Evolutionary conservation across 208 protist species (phyloP), one percentile per base, ranked within the genome.

Genomic region (Leishmania braziliensis): DNA sequence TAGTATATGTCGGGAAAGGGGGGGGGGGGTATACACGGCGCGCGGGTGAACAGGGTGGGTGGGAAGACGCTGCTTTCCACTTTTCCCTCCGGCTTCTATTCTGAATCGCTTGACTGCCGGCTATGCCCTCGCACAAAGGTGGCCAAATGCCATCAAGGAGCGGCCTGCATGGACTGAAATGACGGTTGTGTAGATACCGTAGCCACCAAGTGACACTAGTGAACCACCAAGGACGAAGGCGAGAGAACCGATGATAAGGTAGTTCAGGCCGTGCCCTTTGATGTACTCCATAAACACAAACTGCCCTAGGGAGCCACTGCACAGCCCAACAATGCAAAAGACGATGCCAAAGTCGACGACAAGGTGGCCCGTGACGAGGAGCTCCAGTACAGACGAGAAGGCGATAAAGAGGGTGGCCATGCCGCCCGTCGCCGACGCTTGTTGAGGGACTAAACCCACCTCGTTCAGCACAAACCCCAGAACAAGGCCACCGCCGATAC

Each of bases 391-490:
- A 16, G 91, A 78, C 5, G 91, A 90, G 80, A 94, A 93, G 70
- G 94, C 91, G 53, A 97, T 94, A 75, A 97, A 94, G 77, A 92
- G 92, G 16, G 94, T 97, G 2, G 91, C 89, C 82, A 93, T 87
- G 39, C 91, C 90, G 50, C 88, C 77, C 0, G 94, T 97, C 71
- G 88, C 91, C 43, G 94, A 95, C 3, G 90, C 89, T 75, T 95
- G 92, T 75, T 95, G 90, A 4, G 94, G 94, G 20, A 84, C 86
- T 56, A 97, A 77, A 26, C 85, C 88, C 20, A 93, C 89, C 75
- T 97, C 92, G 84, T 95, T 94, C 53, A 97, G 79, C 36, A 97
- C 87, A 75, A 97, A 96, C 50, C 94, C 89, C 1, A 97, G 78
- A 20, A 97, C 91, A 29, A 97, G 85, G 16, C 94, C 94, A 39